Conservation (phyloP, 331 rosid species). For the Cydonia oblonga region DNA sequence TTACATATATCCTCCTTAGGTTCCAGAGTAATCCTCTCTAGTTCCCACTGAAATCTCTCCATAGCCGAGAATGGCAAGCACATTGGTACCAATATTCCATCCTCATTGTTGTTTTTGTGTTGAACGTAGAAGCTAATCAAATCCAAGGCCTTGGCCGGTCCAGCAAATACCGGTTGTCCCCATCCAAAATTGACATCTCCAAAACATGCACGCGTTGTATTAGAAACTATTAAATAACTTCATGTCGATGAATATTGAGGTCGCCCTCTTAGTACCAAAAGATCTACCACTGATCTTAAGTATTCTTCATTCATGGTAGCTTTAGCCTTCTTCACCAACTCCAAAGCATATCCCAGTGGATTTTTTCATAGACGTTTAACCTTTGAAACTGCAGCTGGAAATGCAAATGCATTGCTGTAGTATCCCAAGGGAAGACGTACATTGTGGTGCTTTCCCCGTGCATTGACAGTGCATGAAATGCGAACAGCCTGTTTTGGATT, state of each 20-base stretch:
- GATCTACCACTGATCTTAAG: constrained; percentile 16
- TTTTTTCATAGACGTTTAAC: background rate
- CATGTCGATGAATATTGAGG: constrained; percentile 1
- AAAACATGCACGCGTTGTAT: background rate
- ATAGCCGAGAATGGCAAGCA: background rate
- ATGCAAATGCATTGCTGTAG: constrained; percentile 18
- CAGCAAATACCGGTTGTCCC: constrained; percentile 23
- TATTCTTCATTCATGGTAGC: constrained; percentile 19
- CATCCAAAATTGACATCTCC: constrained; percentile 27
- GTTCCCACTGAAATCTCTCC: background rate
- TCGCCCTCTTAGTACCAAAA: constrained; percentile 17
- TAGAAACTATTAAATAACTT: background rate
- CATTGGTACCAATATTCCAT: background rate
- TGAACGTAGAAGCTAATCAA: constrained; percentile 8
- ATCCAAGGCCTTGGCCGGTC: constrained; percentile 13
- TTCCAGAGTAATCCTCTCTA: background rate
- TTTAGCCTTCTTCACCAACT: constrained; percentile 18
- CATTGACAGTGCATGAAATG: background rate
- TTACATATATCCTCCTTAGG: background rate
- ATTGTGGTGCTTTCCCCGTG: too few relatives aligned
- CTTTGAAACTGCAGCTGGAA: constrained; percentile 10
- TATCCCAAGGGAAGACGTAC: too few relatives aligned
- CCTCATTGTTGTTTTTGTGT: background rate
- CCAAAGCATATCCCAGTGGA: constrained; percentile 15
- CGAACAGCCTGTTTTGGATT: constrained; percentile 16